A percentile compares a stretch with the other conserved stretches of the same genome.
These are phyloP conservation scores for Codiaeum variegatum DNA, from an alignment of 441 rosid genomes.

Conservation along the genomic window DNA sequence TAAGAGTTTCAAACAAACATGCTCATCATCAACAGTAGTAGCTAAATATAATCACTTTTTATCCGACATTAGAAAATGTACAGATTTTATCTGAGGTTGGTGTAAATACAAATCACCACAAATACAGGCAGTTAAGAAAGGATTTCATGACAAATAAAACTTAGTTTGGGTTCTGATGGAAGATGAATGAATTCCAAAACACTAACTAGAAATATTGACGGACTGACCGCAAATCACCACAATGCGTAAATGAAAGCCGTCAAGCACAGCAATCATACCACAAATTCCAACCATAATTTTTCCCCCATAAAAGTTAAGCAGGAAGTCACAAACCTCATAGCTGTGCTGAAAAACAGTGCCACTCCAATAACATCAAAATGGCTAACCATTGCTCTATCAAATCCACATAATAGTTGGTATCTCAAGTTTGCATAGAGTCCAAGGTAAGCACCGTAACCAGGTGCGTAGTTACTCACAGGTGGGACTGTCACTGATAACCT, in stretches of 20 bases:
- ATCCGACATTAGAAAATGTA: neutral
- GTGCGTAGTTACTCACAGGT: constrained; percentile 61
- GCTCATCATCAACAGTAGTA: neutral
- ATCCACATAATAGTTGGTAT: constrained; percentile 77
- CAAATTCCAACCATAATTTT: neutral
- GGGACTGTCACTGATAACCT: constrained; percentile 87
- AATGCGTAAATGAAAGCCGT: neutral
- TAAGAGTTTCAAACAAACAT: neutral
- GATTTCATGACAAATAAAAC: neutral
- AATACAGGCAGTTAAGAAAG: neutral
- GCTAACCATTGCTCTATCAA: constrained; percentile 63
- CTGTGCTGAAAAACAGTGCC: constrained; percentile 72
- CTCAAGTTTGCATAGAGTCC: constrained; percentile 87
- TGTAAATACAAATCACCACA: neutral
- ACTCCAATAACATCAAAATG: constrained; percentile 97
- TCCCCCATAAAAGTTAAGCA: neutral
- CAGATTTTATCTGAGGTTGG: neutral
- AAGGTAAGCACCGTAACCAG: constrained; percentile 91
- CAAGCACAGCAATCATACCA: neutral
- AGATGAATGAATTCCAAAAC: neutral
- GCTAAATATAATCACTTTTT: neutral
- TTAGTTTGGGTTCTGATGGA: neutral
- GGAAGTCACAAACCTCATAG: constrained; percentile 58
- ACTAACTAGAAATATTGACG: neutral
- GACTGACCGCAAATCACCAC: neutral